These are phyloP conservation scores for Mucor lusitanicus DNA, from an alignment of 371 early-diverging fungal species.

Conservation along the genomic window DNA sequence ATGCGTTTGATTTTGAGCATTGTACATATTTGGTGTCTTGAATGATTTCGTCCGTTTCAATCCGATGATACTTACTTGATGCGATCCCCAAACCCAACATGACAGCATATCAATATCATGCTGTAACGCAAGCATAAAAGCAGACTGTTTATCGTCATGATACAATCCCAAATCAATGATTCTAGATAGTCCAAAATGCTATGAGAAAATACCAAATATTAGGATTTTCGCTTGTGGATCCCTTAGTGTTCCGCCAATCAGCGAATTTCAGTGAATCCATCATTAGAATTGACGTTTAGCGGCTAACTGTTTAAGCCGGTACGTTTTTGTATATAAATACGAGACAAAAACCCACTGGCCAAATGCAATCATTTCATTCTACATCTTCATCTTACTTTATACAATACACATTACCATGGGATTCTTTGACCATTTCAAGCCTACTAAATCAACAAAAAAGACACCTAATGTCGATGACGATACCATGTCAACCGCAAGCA, in stretches of 20 bases:
- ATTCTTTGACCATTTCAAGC: not conserved
- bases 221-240: not conserved
- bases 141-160: not conserved
- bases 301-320: slow-evolving; percentile 25
- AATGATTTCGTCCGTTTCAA: slow-evolving; percentile 5
- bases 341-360: not conserved
- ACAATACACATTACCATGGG: not conserved
- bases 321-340: slow-evolving; percentile 4
- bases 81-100: not conserved
- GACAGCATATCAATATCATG: not conserved
- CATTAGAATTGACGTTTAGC: slow-evolving; percentile 9
- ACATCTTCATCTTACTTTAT: not conserved
- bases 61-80: not conserved
- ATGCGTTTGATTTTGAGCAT: not conserved
- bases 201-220: slow-evolving; percentile 1
- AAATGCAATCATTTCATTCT: not conserved
- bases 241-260: slow-evolving; percentile 1
- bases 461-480: not conserved
- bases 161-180: not conserved
- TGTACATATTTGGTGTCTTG: not conserved
- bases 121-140: not conserved
- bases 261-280: not conserved
- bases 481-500: slow-evolving; percentile 12
- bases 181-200: not conserved
- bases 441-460: not conserved